Conservation (phyloP, 495 filamentous ascomycete species). For the Talaromyces nanjingensis region DNA sequence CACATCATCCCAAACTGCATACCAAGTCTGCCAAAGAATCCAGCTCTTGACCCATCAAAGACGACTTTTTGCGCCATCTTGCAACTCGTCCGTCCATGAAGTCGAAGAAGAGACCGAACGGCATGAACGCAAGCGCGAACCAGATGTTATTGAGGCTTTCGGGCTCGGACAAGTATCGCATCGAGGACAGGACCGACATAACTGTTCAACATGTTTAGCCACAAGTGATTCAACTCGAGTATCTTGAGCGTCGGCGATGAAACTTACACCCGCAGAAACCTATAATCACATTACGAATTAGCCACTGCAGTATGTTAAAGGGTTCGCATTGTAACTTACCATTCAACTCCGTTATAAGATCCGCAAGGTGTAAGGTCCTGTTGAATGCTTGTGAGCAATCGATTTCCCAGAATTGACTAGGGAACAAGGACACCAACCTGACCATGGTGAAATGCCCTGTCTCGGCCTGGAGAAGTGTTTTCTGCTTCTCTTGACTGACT, state of each 20-base stretch:
- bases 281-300: conserved; percentile 14
- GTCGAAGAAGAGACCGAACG: conserved; percentile 94
- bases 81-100: conserved; percentile 98
- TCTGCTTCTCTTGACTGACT: conserved; percentile 76
- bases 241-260: background rate
- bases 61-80: conserved; percentile 90
- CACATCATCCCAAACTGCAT: conserved; percentile 19
- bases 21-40: conserved; percentile 97
- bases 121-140: conserved; percentile 79
- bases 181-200: conserved; percentile 91
- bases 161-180: conserved; percentile 82
- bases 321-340: conserved; percentile 42
- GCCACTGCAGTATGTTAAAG: background rate
- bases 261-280: conserved; percentile 49
- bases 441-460: conserved; percentile 75
- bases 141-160: conserved; percentile 60
- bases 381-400: conserved; percentile 14
- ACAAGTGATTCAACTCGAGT: background rate
- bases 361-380: conserved; percentile 86
- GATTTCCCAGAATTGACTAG: background rate
- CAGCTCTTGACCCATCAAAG: conserved; percentile 94
- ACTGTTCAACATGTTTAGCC: conserved; percentile 39
- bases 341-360: conserved; percentile 92
- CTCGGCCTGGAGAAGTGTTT: conserved; percentile 67
- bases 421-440: conserved; percentile 37